phyloP scores from a whole-genome alignment of 2,329 filamentous ascomycete genomes.

The Corynespora cassiicola region DNA sequence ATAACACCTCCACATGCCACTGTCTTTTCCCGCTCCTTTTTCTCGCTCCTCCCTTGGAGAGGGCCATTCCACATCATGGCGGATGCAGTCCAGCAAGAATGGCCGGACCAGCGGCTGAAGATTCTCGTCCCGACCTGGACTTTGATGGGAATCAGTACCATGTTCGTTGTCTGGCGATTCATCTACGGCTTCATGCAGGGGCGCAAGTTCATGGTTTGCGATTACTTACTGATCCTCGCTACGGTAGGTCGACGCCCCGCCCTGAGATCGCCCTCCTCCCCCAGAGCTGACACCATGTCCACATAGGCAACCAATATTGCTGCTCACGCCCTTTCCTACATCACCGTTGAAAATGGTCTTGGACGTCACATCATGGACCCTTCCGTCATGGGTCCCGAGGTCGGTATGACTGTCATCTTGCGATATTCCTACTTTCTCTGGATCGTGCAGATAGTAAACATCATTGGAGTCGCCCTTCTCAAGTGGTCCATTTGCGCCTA shows the following conservation, averaged over 20 bases:
- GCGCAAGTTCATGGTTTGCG: slow-evolving; percentile 29
- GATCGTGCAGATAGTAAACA: slow-evolving; percentile 32
- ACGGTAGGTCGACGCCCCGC: slow-evolving; percentile 20
- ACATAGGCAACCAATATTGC: slow-evolving; percentile 24
- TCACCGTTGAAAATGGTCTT: slow-evolving; percentile 24
- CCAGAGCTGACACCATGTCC: slow-evolving; percentile 8
- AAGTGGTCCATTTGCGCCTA: slow-evolving; percentile 40
- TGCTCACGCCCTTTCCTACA: slow-evolving; percentile 16
- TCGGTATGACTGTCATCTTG: slow-evolving; percentile 6
- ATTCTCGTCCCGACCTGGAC: slow-evolving; percentile 26
- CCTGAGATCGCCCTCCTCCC: slow-evolving; percentile 3
- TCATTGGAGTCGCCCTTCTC: slow-evolving; percentile 34
- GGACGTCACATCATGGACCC: slow-evolving; percentile 33
- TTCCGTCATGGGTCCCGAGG: slow-evolving; percentile 16
- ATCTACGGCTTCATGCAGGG: slow-evolving; percentile 23
- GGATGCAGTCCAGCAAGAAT: slow-evolving; percentile 21
- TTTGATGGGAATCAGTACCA: slow-evolving; percentile 24
- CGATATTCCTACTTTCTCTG: slow-evolving; percentile 29
- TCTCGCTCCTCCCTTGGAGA: slow-evolving; percentile 1
- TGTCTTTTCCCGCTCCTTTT: slow-evolving; percentile 3
- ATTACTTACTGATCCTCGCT: slow-evolving; percentile 34
- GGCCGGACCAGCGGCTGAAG: slow-evolving; percentile 27
- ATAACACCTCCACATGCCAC: slow-evolving; percentile 7
- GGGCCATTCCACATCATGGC: slow-evolving; percentile 1
- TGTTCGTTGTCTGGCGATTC: slow-evolving; percentile 32